Evolutionary conservation across 2,329 filamentous ascomycete genomes (phyloP).

Genomic region (Cercospora sp.): DNA sequence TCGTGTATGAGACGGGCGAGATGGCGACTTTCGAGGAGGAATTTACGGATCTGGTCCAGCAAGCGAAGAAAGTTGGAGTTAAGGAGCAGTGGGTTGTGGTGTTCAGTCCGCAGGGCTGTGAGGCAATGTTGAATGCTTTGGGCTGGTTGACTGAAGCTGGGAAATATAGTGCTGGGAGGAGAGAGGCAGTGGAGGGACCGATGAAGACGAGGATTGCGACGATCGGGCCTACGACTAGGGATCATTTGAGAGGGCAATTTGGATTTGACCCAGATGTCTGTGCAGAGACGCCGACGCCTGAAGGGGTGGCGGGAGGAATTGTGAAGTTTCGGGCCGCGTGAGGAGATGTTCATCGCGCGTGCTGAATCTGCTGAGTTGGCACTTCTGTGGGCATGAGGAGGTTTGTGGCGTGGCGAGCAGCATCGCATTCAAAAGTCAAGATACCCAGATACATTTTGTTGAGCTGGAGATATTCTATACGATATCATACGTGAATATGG

Average conservation of each 20-base stretch:
- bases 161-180: conserved; percentile 48
- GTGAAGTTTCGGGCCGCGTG: conserved; percentile 14
- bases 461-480: neutral
- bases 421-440: neutral
- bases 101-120: conserved; percentile 63
- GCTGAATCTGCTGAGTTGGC: neutral
- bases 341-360: no score
- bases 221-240: conserved; percentile 88
- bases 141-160: conserved; percentile 47
- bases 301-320: conserved; percentile 73
- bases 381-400: neutral
- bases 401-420: neutral
- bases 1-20: conserved; percentile 84
- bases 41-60: conserved; percentile 52
- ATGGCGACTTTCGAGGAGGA: conserved; percentile 74
- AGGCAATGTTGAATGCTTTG: conserved; percentile 59
- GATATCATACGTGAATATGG: no score
- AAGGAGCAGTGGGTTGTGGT: conserved; percentile 70
- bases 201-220: conserved; percentile 82
- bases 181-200: conserved; percentile 75
- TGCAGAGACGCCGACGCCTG: conserved; percentile 76
- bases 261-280: conserved; percentile 74
- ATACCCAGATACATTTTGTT: neutral
- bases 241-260: conserved; percentile 67
- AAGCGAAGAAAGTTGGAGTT: conserved; percentile 44